Evolutionary conservation across 176 grass and related monocot species (phyloP), one percentile per base, ranked within the genome.

Genomic region (Tillandsia fasciculata): DNA sequence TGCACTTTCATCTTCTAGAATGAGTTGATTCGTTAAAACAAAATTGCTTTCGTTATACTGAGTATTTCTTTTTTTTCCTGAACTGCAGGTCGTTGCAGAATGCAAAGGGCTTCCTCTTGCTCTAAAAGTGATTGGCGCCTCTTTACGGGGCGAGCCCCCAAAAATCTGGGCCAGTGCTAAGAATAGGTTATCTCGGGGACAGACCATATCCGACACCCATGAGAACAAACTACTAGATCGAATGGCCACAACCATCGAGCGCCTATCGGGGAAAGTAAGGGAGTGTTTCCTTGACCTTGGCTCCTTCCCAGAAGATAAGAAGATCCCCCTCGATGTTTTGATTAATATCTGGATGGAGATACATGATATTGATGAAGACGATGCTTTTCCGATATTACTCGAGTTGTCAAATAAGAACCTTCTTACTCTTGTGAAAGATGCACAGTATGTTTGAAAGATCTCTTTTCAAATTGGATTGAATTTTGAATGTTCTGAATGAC

Each of bases 311-410:
- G 95, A 99, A 78, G 95, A 99, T 73, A 99, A 93, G 79, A 99
- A 87, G 72, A 99, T 99, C 73, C 90, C 89, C 51, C 82, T 99
- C 11, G 90, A 93, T 66, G 87, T 90, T 61, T 68, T 99, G 61
- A 94, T 99, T 67, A 90, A 90, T 65, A 81, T 99, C 49, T 99
- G 95, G 95, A 90, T 99, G 90, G 95, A 99, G 72, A 80, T 88
- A 71, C 90, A 93, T 82, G 95, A 94, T 74, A 78, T 99, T 76
- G 90, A 94, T 28, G 76, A 94, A 65, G 76, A 88, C 26, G 95
- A 99, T 80, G 95, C 95, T 70, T 99, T 90, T 15, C 87, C 84
- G 33, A 83, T 88, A 70, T 83, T 99, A 48, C 80, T 94, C 70
- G 90, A 94, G 77, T 70, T 99, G 48, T 82, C 90, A 0, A 82